A percentile compares a stretch with the other conserved stretches of the same genome.
Evolutionary conservation across 2,329 filamentous ascomycete species (phyloP).

Genomic region (Neonectria magnoliae): DNA sequence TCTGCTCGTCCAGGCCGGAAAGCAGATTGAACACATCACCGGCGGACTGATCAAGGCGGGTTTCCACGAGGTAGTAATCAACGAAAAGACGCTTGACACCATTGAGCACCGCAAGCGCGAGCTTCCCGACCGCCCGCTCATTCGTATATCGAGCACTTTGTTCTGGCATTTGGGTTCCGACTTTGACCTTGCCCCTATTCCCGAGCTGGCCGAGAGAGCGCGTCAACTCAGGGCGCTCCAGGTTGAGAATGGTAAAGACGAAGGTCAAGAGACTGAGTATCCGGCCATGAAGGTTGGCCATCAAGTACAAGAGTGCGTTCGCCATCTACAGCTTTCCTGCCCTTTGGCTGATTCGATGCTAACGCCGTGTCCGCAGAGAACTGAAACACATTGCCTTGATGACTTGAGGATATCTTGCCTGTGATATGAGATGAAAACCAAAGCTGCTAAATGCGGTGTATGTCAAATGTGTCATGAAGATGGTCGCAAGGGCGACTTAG

Average conservation of each 20-base stretch:
- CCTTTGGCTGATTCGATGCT: slow-evolving; percentile 4
- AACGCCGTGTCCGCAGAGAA: slow-evolving; percentile 50
- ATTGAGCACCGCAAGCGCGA: slow-evolving; percentile 55
- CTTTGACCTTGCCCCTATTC: slow-evolving; percentile 63
- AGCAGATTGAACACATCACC: slow-evolving; percentile 70
- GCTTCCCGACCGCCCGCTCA: slow-evolving; percentile 59
- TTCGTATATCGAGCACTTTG: slow-evolving; percentile 68
- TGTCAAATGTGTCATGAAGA: too few relatives aligned
- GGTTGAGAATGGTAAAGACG: slow-evolving; percentile 60
- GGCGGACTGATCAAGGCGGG: slow-evolving; percentile 70
- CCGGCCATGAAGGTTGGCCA: slow-evolving; percentile 66
- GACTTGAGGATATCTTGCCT: slow-evolving; percentile 45
- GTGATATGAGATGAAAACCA: neutral
- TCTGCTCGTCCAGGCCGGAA: slow-evolving; percentile 69
- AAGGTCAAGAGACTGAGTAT: slow-evolving; percentile 62
- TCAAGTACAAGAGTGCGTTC: slow-evolving; percentile 64
- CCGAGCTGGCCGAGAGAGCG: slow-evolving; percentile 57
- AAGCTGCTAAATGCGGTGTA: neutral
- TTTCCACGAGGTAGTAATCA: slow-evolving; percentile 70
- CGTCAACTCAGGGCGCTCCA: slow-evolving; percentile 57
- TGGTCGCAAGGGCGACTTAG: neutral
- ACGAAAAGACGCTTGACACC: slow-evolving; percentile 59
- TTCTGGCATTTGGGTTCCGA: slow-evolving; percentile 71
- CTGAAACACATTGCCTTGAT: slow-evolving; percentile 65
- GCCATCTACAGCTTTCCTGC: neutral